Conservation (phyloP, 768 basidiomycete genomes). For the Tylopilus plumbeoviolaceoides region DNA sequence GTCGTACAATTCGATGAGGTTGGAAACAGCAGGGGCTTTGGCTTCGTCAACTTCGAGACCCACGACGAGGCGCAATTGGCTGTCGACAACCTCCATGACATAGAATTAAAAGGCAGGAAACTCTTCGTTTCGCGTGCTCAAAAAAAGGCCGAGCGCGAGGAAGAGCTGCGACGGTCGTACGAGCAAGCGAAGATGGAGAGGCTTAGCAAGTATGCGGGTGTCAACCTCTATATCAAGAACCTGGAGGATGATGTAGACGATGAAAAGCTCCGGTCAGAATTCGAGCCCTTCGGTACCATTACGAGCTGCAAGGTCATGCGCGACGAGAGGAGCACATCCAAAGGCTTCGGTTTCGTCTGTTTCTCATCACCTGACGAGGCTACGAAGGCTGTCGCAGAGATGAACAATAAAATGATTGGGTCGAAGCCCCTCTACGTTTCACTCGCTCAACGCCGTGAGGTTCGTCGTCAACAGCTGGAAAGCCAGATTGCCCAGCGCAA, state of each 20-base stretch:
- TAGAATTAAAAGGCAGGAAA: constrained; percentile 79
- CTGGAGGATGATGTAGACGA: constrained; percentile 97
- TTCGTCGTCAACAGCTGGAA: constrained; percentile 96
- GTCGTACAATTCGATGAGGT: constrained; percentile 79
- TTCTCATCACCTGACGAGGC: constrained; percentile 98
- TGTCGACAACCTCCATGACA: constrained; percentile 86
- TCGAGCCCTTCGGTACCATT: constrained; percentile 94
- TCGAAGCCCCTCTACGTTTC: constrained; percentile 98
- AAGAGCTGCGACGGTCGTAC: constrained; percentile 89
- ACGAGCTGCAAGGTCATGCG: constrained; percentile 99
- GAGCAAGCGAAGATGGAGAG: constrained; percentile 98
- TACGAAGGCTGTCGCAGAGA: constrained; percentile 98
- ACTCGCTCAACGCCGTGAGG: constrained; percentile 96
- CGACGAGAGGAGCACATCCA: constrained; percentile 89
- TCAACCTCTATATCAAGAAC: constrained; percentile 99
- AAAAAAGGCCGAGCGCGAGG: constrained; percentile 98
- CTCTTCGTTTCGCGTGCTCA: constrained; percentile 96
- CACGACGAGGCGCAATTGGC: constrained; percentile 93
- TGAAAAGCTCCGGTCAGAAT: constrained; percentile 93
- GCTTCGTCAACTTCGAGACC: constrained; percentile 93
- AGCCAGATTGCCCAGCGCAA: constrained; percentile 98
- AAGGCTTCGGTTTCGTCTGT: constrained; percentile 99
- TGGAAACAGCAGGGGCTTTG: constrained; percentile 95
- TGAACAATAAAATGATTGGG: constrained; percentile 99
- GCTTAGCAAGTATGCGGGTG: constrained; percentile 95